Evolutionary conservation across 441 rosid species (phyloP).

Genomic region (Euphorbia schlechtendalii): DNA sequence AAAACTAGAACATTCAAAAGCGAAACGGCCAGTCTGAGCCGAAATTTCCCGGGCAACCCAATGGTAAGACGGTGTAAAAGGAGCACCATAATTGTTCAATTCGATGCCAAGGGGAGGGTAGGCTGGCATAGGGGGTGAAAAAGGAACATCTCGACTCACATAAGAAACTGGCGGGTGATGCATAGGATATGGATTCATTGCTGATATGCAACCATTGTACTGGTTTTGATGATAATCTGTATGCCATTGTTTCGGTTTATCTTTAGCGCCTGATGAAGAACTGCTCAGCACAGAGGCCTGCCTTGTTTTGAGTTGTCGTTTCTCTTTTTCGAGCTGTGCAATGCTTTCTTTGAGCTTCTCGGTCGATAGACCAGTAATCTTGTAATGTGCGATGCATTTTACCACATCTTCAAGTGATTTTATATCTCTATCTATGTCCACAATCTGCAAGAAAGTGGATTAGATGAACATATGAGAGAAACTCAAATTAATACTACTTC

Average conservation of each 20-base stretch:
- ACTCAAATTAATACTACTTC: not conserved
- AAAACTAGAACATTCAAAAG: not conserved
- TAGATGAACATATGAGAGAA: too few species aligned
- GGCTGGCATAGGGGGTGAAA: slow-evolving; percentile 4
- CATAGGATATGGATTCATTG: not conserved
- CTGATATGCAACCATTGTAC: not conserved
- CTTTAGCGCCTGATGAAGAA: too few species aligned
- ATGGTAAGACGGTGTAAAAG: not conserved
- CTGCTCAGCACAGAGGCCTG: not conserved
- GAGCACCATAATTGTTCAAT: not conserved
- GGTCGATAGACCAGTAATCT: slow-evolving; percentile 13
- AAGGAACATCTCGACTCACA: not conserved
- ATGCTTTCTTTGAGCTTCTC: slow-evolving; percentile 15
- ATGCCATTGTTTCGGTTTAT: not conserved
- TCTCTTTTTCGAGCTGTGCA: slow-evolving; percentile 15
- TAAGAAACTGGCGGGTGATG: not conserved
- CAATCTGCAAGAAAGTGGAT: slow-evolving; percentile 14
- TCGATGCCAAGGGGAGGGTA: slow-evolving; percentile 1
- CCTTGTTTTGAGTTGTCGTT: not conserved
- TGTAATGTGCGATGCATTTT: slow-evolving; percentile 24
- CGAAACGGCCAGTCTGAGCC: not conserved
- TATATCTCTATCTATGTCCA: slow-evolving; percentile 17
- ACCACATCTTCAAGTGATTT: slow-evolving; percentile 17
- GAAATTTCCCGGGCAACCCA: slow-evolving; percentile 1
- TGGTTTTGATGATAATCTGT: not conserved